Evolutionary conservation across 2,329 filamentous ascomycete species (phyloP).

Genomic region (Diplodia intermedia): DNA sequence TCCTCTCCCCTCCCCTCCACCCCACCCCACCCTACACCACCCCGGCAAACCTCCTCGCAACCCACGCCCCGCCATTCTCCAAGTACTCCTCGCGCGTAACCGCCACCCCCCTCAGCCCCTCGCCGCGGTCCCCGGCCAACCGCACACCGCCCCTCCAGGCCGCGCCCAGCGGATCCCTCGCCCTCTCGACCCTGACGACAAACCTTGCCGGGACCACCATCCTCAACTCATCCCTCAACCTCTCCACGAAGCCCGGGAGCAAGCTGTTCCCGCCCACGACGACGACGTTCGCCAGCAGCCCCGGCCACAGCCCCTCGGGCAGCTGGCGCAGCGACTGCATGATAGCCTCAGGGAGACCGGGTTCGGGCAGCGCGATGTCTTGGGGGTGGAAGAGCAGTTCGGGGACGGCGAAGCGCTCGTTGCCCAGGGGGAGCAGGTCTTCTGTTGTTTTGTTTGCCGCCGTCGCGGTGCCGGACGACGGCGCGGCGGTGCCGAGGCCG

Average conservation of each 20-base stretch:
- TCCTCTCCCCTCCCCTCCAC: not conserved
- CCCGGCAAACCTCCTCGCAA: slow-evolving; percentile 71
- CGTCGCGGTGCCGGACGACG: too few species aligned
- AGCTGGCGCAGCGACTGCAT: slow-evolving; percentile 77
- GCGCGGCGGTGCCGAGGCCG: too few species aligned
- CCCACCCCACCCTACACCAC: slow-evolving; percentile 12
- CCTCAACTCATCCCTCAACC: slow-evolving; percentile 75
- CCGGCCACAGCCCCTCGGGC: slow-evolving; percentile 83
- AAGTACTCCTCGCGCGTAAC: slow-evolving; percentile 93
- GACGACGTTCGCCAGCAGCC: slow-evolving; percentile 83
- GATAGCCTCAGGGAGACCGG: slow-evolving; percentile 82
- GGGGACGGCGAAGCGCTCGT: slow-evolving; percentile 89
- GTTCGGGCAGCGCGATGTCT: slow-evolving; percentile 84
- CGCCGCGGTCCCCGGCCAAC: slow-evolving; percentile 61
- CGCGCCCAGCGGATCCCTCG: slow-evolving; percentile 80
- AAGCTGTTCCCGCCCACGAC: slow-evolving; percentile 86
- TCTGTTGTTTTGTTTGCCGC: slow-evolving; percentile 65
- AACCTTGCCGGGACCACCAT: slow-evolving; percentile 53
- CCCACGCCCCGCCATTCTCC: slow-evolving; percentile 77
- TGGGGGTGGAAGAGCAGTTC: slow-evolving; percentile 87
- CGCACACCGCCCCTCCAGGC: slow-evolving; percentile 87
- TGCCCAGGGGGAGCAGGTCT: slow-evolving; percentile 84
- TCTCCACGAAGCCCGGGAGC: slow-evolving; percentile 80
- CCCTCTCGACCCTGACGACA: slow-evolving; percentile 45
- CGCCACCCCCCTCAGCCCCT: slow-evolving; percentile 68